Evolutionary conservation across 2,329 filamentous ascomycete genomes (phyloP).

Genomic region (Phialophora expanda): DNA sequence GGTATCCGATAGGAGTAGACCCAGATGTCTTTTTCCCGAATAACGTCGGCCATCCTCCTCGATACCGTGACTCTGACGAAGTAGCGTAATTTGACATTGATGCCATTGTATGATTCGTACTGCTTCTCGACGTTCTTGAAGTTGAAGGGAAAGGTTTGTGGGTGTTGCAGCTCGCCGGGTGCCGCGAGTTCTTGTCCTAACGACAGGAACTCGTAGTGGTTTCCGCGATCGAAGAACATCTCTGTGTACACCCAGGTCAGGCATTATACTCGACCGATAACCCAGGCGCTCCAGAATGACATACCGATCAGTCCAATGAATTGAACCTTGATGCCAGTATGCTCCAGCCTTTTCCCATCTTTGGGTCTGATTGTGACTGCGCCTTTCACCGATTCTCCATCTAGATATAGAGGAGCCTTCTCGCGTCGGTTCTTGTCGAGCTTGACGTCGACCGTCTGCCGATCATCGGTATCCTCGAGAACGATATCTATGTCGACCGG

Average conservation of each 20-base stretch:
- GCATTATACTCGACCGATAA: slow-evolving; percentile 23
- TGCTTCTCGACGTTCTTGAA: slow-evolving; percentile 99
- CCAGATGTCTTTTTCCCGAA: slow-evolving; percentile 99
- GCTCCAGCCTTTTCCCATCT: slow-evolving; percentile 96
- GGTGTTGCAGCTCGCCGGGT: slow-evolving; percentile 96
- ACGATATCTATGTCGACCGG: slow-evolving; percentile 99
- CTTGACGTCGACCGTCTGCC: slow-evolving; percentile 95
- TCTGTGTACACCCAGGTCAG: slow-evolving; percentile 59
- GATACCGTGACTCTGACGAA: slow-evolving; percentile 97
- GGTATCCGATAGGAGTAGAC: slow-evolving; percentile 98
- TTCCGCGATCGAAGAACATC: slow-evolving; percentile 99
- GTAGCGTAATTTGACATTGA: slow-evolving; percentile 99
- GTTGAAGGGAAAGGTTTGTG: slow-evolving; percentile 98
- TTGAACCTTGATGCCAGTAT: slow-evolving; percentile 99
- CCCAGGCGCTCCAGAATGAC: slow-evolving; percentile 15
- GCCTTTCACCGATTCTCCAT: slow-evolving; percentile 97
- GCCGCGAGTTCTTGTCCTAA: slow-evolving; percentile 96
- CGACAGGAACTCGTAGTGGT: slow-evolving; percentile 98
- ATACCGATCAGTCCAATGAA: slow-evolving; percentile 97
- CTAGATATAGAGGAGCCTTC: slow-evolving; percentile 95
- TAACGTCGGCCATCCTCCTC: slow-evolving; percentile 94
- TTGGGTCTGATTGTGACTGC: slow-evolving; percentile 94
- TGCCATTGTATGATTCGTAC: slow-evolving; percentile 99
- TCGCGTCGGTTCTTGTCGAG: slow-evolving; percentile 97
- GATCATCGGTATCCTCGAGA: slow-evolving; percentile 91